Conservation (phyloP, 176 grass and related monocot genomes). For the Saccharum officinarum region DNA sequence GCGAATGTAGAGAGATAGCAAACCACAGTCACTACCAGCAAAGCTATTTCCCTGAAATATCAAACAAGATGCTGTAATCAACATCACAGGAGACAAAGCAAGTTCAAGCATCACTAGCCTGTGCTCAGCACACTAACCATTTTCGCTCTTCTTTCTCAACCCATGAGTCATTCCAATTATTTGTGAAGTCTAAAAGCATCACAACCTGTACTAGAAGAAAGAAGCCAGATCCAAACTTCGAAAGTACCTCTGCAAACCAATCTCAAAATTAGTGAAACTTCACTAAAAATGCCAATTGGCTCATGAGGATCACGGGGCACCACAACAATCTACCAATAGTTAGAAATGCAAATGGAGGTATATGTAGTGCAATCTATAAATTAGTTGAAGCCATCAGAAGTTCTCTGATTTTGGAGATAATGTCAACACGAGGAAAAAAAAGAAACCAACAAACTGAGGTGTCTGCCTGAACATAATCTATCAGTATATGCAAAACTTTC, state of each 20-base stretch:
- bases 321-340: background rate
- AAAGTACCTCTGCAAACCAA: constrained; percentile 71
- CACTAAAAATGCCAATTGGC: background rate
- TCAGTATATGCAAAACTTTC: background rate
- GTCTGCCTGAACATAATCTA: background rate
- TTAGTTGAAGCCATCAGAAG: background rate
- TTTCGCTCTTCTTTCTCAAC: constrained; percentile 97
- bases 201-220: constrained; percentile 97
- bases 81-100: constrained; percentile 7
- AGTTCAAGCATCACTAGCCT: constrained; percentile 23
- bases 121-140: constrained; percentile 48
- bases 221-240: constrained; percentile 95
- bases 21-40: constrained; percentile 67
- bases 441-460: background rate
- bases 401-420: background rate
- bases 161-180: constrained; percentile 97
- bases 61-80: constrained; percentile 36
- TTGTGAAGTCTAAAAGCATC: constrained; percentile 86
- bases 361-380: constrained; percentile 8
- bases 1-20: constrained; percentile 82
- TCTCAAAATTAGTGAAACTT: constrained; percentile 18
- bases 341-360: background rate
- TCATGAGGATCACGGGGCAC: background rate
- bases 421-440: background rate
- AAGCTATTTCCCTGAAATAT: constrained; percentile 80